A percentile compares a stretch with the other conserved stretches of the same genome.
These are phyloP conservation scores for Tolypocladium tropicale DNA, from an alignment of 2,329 filamentous ascomycete genomes.

Conservation along the genomic window DNA sequence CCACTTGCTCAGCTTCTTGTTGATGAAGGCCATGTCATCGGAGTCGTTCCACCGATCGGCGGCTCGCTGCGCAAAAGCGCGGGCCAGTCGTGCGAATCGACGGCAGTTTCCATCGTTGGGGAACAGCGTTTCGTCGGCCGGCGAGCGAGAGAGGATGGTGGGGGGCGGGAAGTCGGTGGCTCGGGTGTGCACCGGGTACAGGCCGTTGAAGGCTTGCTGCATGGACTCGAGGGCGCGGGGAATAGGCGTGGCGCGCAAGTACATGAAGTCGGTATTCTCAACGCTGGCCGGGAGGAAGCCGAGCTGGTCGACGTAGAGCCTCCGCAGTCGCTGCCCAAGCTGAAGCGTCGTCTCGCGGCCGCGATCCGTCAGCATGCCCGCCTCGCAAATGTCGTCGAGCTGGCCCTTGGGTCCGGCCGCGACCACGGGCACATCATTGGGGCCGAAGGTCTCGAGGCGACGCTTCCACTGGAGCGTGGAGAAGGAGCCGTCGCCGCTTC, in stretches of 20 bases:
- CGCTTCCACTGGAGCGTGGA: slow-evolving; percentile 51
- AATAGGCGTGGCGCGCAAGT: slow-evolving; percentile 64
- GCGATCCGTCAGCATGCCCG: slow-evolving; percentile 65
- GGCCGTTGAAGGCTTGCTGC: slow-evolving; percentile 63
- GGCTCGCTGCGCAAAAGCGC: slow-evolving; percentile 61
- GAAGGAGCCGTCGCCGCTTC: slow-evolving; percentile 19
- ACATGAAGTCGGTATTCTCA: slow-evolving; percentile 49
- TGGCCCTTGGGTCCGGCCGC: slow-evolving; percentile 58
- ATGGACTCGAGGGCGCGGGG: slow-evolving; percentile 68
- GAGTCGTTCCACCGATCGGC: slow-evolving; percentile 66
- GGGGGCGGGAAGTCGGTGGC: slow-evolving; percentile 43
- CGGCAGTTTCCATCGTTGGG: slow-evolving; percentile 69
- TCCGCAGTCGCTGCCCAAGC: slow-evolving; percentile 56
- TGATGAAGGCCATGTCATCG: slow-evolving; percentile 76
- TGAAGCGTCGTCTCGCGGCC: slow-evolving; percentile 62
- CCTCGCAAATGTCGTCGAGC: slow-evolving; percentile 72
- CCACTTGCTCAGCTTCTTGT: slow-evolving; percentile 67
- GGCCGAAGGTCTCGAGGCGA: slow-evolving; percentile 73
- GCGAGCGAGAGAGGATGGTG: slow-evolving; percentile 54
- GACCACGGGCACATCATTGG: slow-evolving; percentile 57
- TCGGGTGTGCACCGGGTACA: slow-evolving; percentile 52
- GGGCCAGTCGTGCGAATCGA: slow-evolving; percentile 58
- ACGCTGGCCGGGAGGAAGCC: slow-evolving; percentile 56
- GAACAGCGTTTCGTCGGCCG: slow-evolving; percentile 66
- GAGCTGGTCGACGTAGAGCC: slow-evolving; percentile 66